phyloP scores from a whole-genome alignment of 2,329 filamentous ascomycete species.

The Fusarium ramigenum region DNA sequence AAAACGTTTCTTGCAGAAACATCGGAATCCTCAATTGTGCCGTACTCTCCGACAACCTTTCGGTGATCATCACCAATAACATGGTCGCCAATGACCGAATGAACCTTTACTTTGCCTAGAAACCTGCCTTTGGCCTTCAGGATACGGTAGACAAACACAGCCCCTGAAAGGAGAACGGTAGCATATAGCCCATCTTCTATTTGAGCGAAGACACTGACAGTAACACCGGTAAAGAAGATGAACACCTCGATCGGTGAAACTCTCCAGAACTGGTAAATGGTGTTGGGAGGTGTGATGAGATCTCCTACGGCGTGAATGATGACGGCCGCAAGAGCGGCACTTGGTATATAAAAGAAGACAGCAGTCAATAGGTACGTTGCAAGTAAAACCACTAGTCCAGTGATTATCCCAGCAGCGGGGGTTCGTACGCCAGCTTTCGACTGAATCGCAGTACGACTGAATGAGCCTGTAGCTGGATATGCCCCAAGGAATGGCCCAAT shows the following conservation, averaged over 20 bases:
- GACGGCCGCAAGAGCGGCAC: conserved; percentile 80
- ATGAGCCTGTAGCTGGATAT: conserved; percentile 93
- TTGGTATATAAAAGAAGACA: conserved; percentile 94
- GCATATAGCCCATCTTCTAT: conserved; percentile 95
- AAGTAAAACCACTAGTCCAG: conserved; percentile 83
- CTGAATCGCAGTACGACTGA: conserved; percentile 96
- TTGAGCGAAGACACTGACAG: conserved; percentile 85
- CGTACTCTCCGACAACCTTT: conserved; percentile 62
- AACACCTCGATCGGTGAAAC: conserved; percentile 89
- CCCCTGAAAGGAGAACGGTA: conserved; percentile 80
- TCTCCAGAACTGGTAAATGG: conserved; percentile 93
- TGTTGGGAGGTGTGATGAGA: conserved; percentile 89
- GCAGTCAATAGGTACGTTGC: conserved; percentile 89
- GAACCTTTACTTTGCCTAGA: conserved; percentile 73
- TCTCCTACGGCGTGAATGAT: conserved; percentile 97
- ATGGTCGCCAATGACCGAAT: conserved; percentile 83
- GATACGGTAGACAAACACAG: conserved; percentile 82
- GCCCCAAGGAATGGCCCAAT: conserved; percentile 91
- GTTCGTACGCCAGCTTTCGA: conserved; percentile 95
- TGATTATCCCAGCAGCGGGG: conserved; percentile 89
- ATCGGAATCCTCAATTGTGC: conserved; percentile 60
- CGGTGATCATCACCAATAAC: conserved; percentile 69
- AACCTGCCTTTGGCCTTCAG: conserved; percentile 85
- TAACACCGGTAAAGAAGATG: conserved; percentile 92
- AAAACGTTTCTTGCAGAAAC: conserved; percentile 78